phyloP scores from a whole-genome alignment of 2,329 filamentous ascomycete species.

The Epichloe festucae region DNA sequence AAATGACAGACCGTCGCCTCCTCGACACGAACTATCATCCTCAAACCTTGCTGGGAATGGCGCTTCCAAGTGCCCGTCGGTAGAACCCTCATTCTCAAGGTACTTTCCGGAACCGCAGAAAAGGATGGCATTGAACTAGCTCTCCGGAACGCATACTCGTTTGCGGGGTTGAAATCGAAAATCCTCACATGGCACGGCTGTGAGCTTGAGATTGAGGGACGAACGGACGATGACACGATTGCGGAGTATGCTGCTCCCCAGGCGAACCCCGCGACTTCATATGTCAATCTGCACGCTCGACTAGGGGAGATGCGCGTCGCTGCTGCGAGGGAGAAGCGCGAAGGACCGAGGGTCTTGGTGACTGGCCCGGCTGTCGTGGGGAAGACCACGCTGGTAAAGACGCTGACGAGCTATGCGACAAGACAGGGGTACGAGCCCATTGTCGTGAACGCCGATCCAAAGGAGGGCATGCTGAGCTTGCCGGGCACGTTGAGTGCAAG shows the following conservation, averaged over 20 bases:
- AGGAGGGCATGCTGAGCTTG: constrained; percentile 64
- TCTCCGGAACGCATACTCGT: constrained; percentile 63
- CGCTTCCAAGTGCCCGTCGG: constrained; percentile 56
- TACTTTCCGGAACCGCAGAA: constrained; percentile 75
- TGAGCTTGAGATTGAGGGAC: constrained; percentile 61
- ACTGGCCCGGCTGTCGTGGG: constrained; percentile 67
- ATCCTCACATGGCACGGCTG: constrained; percentile 91
- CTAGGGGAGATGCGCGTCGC: constrained; percentile 64
- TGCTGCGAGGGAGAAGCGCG: constrained; percentile 31
- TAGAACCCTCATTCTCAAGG: constrained; percentile 36
- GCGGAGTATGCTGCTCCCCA: constrained; percentile 55
- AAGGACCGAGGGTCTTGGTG: constrained; percentile 73
- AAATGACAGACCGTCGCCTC: constrained; percentile 20
- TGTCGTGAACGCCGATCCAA: constrained; percentile 73
- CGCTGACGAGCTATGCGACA: constrained; percentile 66
- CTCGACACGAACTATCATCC: constrained; percentile 32
- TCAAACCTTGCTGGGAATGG: constrained; percentile 61
- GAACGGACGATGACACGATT: constrained; percentile 37
- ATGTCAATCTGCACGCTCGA: constrained; percentile 79
- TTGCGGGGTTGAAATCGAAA: constrained; percentile 71
- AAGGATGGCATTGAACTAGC: constrained; percentile 92
- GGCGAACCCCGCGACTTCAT: constrained; percentile 69
- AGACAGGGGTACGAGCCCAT: constrained; percentile 62
- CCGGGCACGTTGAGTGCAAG: constrained; percentile 75
- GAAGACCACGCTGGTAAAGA: constrained; percentile 71